Evolutionary conservation across 129 eudicot genomes (phyloP).

Genomic region (Chrysanthemum seticuspe): DNA sequence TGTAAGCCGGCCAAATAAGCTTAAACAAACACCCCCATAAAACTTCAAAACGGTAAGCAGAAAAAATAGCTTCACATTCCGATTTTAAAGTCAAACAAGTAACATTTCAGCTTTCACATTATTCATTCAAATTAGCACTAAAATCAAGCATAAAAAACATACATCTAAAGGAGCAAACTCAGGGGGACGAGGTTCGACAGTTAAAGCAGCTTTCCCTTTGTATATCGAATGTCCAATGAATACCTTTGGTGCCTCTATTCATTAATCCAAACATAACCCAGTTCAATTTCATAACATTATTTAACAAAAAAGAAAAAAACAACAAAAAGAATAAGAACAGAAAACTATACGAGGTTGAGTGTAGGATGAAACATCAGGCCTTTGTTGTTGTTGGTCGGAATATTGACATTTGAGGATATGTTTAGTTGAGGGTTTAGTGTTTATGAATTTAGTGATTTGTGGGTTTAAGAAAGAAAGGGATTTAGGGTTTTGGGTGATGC

Average conservation of each 20-base stretch:
- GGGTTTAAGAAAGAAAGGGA: conserved; percentile 25
- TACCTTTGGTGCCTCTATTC: conserved; percentile 54
- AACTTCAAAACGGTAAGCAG: too few species aligned
- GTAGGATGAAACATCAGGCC: conserved; percentile 17
- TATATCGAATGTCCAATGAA: conserved; percentile 74
- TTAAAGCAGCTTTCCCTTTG: conserved; percentile 88
- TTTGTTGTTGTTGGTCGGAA: conserved; percentile 39
- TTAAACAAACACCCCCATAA: too few species aligned
- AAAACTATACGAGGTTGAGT: conserved; percentile 23
- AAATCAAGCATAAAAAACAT: conserved; percentile 16
- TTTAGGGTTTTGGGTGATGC: conserved; percentile 49
- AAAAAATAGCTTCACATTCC: neutral
- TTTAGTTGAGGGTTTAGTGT: neutral
- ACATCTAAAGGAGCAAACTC: conserved; percentile 79
- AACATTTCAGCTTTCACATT: too few species aligned
- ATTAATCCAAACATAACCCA: conserved; percentile 28
- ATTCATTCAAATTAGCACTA: too few species aligned
- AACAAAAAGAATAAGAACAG: neutral
- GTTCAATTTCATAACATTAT: neutral
- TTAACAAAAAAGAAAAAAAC: too few species aligned
- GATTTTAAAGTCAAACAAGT: conserved; percentile 1
- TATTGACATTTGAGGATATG: conserved; percentile 33
- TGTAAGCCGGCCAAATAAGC: too few species aligned
- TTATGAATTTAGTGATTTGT: conserved; percentile 11
- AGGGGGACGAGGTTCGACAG: conserved; percentile 78